Evolutionary conservation across 306 rosid genomes (phyloP).

Genomic region (Bauhinia variegata): DNA sequence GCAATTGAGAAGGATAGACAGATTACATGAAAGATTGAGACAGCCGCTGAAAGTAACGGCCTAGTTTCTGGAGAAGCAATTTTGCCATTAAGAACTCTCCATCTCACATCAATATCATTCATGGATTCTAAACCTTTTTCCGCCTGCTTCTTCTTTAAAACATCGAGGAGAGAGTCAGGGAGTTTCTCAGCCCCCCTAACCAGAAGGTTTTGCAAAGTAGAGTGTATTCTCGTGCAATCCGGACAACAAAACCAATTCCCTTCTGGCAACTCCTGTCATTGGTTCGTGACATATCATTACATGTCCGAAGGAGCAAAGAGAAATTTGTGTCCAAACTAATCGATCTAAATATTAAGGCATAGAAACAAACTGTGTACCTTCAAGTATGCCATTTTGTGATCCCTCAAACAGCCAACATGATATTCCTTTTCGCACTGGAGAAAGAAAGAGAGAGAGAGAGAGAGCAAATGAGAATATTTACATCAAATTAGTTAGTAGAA

Average conservation of each 20-base stretch:
- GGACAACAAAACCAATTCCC: conserved; percentile 94
- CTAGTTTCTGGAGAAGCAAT: conserved; percentile 85
- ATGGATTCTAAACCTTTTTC: conserved; percentile 59
- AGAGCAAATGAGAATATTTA: conserved; percentile 8
- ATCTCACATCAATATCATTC: conserved; percentile 72
- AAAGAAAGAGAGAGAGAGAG: conserved; percentile 24
- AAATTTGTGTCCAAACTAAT: conserved; percentile 21
- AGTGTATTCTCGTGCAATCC: conserved; percentile 78
- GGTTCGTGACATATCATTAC: conserved; percentile 27
- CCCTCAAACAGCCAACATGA: conserved; percentile 96
- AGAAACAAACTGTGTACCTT: conserved; percentile 57
- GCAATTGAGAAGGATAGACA: conserved; percentile 22
- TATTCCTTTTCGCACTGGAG: conserved; percentile 95
- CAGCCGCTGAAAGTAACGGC: conserved; percentile 76
- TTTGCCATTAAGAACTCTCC: conserved; percentile 91
- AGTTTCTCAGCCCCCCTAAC: conserved; percentile 72
- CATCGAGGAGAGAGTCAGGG: conserved; percentile 70
- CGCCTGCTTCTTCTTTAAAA: conserved; percentile 68
- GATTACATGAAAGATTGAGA: conserved; percentile 85
- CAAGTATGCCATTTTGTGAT: conserved; percentile 91
- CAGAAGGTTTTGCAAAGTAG: conserved; percentile 71
- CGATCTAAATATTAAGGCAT: conserved; percentile 31
- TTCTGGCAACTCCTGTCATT: conserved; percentile 85
- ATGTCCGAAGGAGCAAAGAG: conserved; percentile 17
- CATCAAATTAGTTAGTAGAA: conserved; percentile 16